Percentiles rank a stretch among this genome's conserved stretches.
These are phyloP conservation scores for Cyclotella choctawhatcheeana DNA, from an alignment of 108 stramenopile species.

Conservation along the genomic window DNA sequence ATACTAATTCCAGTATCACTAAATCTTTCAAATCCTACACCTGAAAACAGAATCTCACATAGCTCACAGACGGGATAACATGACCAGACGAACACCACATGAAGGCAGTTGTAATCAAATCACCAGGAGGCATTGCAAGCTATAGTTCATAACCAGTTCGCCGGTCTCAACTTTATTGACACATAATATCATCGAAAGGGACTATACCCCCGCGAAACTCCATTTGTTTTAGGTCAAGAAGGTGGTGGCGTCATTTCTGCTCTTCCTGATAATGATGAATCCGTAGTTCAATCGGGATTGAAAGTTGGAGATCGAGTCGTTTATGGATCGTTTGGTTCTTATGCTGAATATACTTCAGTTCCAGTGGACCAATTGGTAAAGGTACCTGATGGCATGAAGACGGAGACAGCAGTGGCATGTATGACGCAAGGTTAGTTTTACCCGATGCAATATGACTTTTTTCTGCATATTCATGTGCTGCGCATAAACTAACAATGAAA, in stretches of 20 bases:
- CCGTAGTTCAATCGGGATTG: conserved; percentile 47
- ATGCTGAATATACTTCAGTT: conserved; percentile 80
- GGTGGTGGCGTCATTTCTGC: conserved; percentile 78
- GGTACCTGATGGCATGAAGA: conserved; percentile 57
- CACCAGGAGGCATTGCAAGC: conserved; percentile 48
- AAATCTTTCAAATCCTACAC: no score
- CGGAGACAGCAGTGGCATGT: conserved; percentile 71
- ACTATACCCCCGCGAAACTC: conserved; percentile 72
- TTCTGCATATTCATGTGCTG: no score
- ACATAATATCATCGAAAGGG: conserved; percentile 86
- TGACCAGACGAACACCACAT: conserved; percentile 3
- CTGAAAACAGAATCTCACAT: neutral
- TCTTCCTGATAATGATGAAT: conserved; percentile 56
- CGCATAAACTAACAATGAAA: no score
- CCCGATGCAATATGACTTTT: no score
- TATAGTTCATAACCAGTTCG: conserved; percentile 74
- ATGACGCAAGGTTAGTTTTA: conserved; percentile 85
- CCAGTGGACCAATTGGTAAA: conserved; percentile 65
- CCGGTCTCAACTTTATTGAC: conserved; percentile 89
- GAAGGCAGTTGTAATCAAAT: conserved; percentile 29
- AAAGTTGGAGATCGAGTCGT: conserved; percentile 76
- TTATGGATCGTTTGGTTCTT: conserved; percentile 72
- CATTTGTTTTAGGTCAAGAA: conserved; percentile 84
- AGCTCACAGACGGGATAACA: neutral
- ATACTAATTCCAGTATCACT: no score